phyloP scores from a whole-genome alignment of 306 rosid species.

The Arachis stenosperma region DNA sequence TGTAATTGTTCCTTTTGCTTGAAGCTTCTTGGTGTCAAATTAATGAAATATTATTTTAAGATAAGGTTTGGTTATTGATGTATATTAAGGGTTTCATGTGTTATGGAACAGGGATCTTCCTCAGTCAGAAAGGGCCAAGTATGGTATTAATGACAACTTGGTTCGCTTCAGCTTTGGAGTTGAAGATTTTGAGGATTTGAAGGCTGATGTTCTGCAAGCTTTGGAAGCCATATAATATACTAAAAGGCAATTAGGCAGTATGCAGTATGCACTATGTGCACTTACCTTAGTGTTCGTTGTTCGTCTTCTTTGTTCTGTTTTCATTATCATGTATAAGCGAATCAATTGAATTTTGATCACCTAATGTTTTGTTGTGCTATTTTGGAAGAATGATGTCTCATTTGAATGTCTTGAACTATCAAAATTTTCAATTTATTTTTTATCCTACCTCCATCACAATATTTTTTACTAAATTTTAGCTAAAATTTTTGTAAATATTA shows the following conservation, averaged over 20 bases:
- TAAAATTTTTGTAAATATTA: too few relatives aligned
- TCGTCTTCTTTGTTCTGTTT: not conserved
- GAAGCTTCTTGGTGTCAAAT: constrained; percentile 5
- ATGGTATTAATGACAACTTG: constrained; percentile 83
- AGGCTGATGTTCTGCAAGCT: constrained; percentile 88
- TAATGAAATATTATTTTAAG: not conserved
- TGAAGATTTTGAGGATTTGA: constrained; percentile 88
- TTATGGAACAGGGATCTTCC: constrained; percentile 81
- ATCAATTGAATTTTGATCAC: constrained; percentile 40
- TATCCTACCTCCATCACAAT: not conserved
- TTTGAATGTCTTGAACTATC: constrained; percentile 10
- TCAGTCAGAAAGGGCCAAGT: constrained; percentile 79
- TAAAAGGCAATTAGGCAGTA: not conserved
- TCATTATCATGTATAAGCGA: constrained; percentile 19
- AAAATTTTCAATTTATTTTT: not conserved
- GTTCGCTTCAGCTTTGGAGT: constrained; percentile 97
- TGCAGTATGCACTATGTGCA: constrained; percentile 28
- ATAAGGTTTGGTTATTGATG: not conserved
- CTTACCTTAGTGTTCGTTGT: not conserved
- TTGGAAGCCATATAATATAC: constrained; percentile 60
- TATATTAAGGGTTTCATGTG: not conserved
- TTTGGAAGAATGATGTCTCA: constrained; percentile 32
- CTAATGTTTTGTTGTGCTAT: constrained; percentile 23
- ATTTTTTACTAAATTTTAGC: too few relatives aligned
- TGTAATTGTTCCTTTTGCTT: constrained; percentile 14